Conservation (phyloP, 805 yeast genomes). For the Ogataea allantospora region DNA sequence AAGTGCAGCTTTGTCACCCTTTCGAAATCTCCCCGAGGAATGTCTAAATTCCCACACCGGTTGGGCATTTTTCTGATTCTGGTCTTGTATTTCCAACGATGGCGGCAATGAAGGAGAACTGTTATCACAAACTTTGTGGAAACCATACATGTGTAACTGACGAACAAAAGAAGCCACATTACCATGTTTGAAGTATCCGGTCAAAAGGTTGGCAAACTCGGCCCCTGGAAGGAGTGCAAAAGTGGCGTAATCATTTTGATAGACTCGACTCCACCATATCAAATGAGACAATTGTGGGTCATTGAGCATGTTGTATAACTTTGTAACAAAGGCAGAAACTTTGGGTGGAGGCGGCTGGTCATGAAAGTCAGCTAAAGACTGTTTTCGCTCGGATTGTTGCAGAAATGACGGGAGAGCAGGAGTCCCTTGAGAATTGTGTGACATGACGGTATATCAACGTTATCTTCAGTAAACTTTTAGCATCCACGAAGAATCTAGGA, state of each 20-base stretch:
- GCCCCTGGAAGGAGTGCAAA: slow-evolving; percentile 65
- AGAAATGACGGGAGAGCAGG: slow-evolving; percentile 4
- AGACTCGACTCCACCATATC: slow-evolving; percentile 62
- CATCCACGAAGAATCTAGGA: background rate
- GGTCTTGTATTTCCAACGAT: slow-evolving; percentile 1
- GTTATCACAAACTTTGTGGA: slow-evolving; percentile 71
- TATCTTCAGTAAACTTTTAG: no score
- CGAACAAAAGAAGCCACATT: slow-evolving; percentile 91
- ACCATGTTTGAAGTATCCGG: slow-evolving; percentile 88
- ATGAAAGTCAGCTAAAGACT: slow-evolving; percentile 6
- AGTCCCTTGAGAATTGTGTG: slow-evolving; percentile 9
- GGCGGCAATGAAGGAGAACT: slow-evolving; percentile 23
- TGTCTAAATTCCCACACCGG: slow-evolving; percentile 60
- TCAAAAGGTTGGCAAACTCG: slow-evolving; percentile 58
- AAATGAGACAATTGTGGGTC: slow-evolving; percentile 52
- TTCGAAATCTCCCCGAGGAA: slow-evolving; percentile 47
- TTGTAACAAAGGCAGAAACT: slow-evolving; percentile 63
- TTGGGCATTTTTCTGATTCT: slow-evolving; percentile 17
- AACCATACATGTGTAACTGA: slow-evolving; percentile 94
- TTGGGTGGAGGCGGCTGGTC: slow-evolving; percentile 29
- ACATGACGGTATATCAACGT: slow-evolving; percentile 2
- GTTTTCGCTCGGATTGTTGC: slow-evolving; percentile 4
- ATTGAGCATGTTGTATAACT: slow-evolving; percentile 59
- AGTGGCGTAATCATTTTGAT: slow-evolving; percentile 45
- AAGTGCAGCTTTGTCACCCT: slow-evolving; percentile 45